Percentiles rank a stretch among this genome's conserved stretches.
phyloP scores from a whole-genome alignment of 352 stramenopile species.

The Phytophthora nicotianae region DNA sequence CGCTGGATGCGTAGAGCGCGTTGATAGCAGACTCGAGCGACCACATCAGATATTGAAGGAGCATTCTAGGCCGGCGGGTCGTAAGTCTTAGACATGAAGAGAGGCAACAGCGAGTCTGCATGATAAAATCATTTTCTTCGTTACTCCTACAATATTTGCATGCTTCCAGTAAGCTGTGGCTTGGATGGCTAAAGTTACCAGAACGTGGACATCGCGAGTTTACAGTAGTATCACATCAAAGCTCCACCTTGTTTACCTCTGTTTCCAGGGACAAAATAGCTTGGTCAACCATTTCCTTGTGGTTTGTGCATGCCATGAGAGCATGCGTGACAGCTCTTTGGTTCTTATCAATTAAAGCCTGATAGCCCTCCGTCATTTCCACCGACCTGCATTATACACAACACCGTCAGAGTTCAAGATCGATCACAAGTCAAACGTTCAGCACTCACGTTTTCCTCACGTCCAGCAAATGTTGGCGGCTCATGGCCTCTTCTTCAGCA shows the following conservation, averaged over 20 bases:
- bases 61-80: conserved; percentile 1
- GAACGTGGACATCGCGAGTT: conserved; percentile 2
- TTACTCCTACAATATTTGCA: conserved; percentile 37
- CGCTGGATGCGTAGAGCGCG: conserved; percentile 32
- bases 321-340: conserved; percentile 64
- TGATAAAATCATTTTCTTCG: conserved; percentile 27
- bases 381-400: conserved; percentile 37
- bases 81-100: conserved; percentile 2
- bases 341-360: conserved; percentile 62
- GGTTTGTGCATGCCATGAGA: conserved; percentile 65
- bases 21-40: conserved; percentile 25
- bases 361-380: conserved; percentile 57
- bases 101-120: conserved; percentile 23
- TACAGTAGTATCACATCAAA: conserved; percentile 34
- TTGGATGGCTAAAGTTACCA: not conserved
- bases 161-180: conserved; percentile 13
- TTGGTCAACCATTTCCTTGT: conserved; percentile 68
- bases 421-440: not conserved
- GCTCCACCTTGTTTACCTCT: conserved; percentile 56
- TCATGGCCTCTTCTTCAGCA: conserved; percentile 45
- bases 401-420: conserved; percentile 8
- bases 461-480: conserved; percentile 47
- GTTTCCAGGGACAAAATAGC: conserved; percentile 64
- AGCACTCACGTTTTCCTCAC: conserved; percentile 58
- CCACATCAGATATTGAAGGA: conserved; percentile 15